A percentile compares a stretch with the other conserved stretches of the same genome.
These are phyloP conservation scores for Amauroascus niger DNA, from an alignment of 2,329 filamentous ascomycete species.

Conservation along the genomic window DNA sequence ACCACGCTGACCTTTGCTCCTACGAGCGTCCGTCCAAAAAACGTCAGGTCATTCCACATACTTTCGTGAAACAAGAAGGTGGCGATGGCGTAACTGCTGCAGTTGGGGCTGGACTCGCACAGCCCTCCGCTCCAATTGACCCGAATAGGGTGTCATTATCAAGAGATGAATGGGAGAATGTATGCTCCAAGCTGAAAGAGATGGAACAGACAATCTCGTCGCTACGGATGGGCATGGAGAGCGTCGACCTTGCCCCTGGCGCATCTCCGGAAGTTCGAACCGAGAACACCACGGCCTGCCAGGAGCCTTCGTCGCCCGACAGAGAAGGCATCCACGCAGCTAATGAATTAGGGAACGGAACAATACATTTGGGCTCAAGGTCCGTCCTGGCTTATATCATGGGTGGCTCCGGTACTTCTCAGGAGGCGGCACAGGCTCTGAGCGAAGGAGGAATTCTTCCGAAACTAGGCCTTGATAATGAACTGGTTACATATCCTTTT, in stretches of 20 bases:
- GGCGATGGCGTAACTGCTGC: constrained; percentile 9
- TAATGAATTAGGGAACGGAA: constrained; percentile 51
- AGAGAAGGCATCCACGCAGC: constrained; percentile 51
- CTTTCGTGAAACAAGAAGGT: constrained; percentile 8
- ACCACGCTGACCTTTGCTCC: constrained; percentile 42
- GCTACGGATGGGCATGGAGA: constrained; percentile 33
- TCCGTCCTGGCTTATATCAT: constrained; percentile 54
- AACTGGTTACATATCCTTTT: constrained; percentile 56
- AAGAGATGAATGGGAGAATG: constrained; percentile 38
- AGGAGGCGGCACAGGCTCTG: constrained; percentile 41
- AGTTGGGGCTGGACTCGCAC: constrained; percentile 1
- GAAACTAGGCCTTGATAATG: constrained; percentile 54
- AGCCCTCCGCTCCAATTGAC: constrained; percentile 6
- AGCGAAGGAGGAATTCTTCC: constrained; percentile 53
- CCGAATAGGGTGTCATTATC: constrained; percentile 29
- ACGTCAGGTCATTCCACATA: constrained; percentile 25
- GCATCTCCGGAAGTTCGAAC: constrained; percentile 10
- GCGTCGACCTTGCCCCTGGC: constrained; percentile 25
- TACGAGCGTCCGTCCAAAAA: constrained; percentile 43
- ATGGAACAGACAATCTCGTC: constrained; percentile 36
- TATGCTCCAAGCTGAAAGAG: constrained; percentile 34
- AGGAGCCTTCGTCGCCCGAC: constrained; percentile 10
- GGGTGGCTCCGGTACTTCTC: constrained; percentile 42
- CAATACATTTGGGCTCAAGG: constrained; percentile 52
- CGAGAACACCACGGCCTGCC: constrained; percentile 2